These are phyloP conservation scores for Berberis vulgaris DNA, from an alignment of 164 flowering plant genomes.

Conservation along the genomic window DNA sequence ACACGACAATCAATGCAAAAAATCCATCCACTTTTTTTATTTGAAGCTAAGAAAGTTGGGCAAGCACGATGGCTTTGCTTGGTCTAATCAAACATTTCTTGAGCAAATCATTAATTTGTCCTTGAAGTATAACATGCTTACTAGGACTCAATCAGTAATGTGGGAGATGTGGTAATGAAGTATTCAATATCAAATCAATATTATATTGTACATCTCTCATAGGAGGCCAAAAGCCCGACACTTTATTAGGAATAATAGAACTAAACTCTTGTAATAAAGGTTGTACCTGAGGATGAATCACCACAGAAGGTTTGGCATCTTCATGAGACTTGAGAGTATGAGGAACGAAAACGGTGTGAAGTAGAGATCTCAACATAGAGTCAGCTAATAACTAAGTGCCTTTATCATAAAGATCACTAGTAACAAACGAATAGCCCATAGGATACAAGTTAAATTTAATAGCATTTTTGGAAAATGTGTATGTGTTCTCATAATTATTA, in stretches of 20 bases:
- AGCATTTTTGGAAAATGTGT: constrained; percentile 1
- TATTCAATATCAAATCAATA: neutral
- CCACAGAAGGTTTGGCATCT: constrained; percentile 1
- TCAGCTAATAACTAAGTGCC: neutral
- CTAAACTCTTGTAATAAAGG: neutral
- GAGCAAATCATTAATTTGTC: neutral
- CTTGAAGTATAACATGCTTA: neutral
- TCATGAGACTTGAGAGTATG: constrained; percentile 1
- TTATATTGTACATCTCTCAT: neutral
- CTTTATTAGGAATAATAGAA: neutral
- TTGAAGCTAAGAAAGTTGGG: neutral
- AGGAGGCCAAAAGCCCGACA: neutral
- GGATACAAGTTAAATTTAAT: neutral
- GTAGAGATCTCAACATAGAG: neutral
- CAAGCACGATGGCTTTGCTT: constrained; percentile 1
- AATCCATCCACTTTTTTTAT: constrained; percentile 1
- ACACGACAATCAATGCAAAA: neutral
- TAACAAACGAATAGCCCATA: neutral
- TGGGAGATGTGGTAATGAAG: neutral
- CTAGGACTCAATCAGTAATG: neutral
- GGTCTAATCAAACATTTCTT: neutral
- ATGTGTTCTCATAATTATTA: neutral
- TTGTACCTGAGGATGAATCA: neutral
- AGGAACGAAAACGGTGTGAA: neutral
- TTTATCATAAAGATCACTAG: neutral